These are phyloP conservation scores for Castanea mollissima DNA, from an alignment of 306 rosid species.

Conservation along the genomic window DNA sequence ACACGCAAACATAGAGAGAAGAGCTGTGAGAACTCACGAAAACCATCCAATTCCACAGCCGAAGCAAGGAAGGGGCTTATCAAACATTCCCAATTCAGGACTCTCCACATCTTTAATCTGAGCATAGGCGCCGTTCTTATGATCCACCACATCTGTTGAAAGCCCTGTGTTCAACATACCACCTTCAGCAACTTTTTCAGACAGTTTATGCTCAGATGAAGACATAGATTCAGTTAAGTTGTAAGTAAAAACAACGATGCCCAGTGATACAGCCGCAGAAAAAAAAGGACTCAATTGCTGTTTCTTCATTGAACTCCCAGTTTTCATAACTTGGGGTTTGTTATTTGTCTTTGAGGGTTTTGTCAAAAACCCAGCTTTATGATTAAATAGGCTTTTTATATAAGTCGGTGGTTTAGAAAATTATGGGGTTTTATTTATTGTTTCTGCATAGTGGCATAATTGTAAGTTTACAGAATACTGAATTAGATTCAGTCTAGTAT, in stretches of 20 bases:
- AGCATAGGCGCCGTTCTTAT: conserved; percentile 29
- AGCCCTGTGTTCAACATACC: conserved; percentile 31
- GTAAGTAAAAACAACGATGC: background rate
- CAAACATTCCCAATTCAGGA: conserved; percentile 49
- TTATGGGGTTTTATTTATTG: background rate
- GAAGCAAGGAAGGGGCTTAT: conserved; percentile 55
- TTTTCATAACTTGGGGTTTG: background rate
- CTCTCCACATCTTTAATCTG: conserved; percentile 29
- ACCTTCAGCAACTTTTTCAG: conserved; percentile 22
- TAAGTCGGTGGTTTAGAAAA: background rate
- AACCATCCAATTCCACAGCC: conserved; percentile 67
- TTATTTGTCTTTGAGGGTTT: too few species aligned
- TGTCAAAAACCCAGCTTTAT: too few species aligned
- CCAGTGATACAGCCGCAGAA: background rate
- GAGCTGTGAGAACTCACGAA: conserved; percentile 40
- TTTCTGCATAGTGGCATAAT: background rate
- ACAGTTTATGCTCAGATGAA: background rate
- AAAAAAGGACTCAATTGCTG: background rate
- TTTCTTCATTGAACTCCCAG: background rate
- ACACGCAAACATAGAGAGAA: background rate
- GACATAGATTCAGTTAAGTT: background rate
- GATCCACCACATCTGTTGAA: conserved; percentile 37
- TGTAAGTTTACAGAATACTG: background rate
- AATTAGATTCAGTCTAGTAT: background rate
- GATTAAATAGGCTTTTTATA: too few species aligned